phyloP scores from a whole-genome alignment of 805 yeast species.

The Barnettozyma populi region DNA sequence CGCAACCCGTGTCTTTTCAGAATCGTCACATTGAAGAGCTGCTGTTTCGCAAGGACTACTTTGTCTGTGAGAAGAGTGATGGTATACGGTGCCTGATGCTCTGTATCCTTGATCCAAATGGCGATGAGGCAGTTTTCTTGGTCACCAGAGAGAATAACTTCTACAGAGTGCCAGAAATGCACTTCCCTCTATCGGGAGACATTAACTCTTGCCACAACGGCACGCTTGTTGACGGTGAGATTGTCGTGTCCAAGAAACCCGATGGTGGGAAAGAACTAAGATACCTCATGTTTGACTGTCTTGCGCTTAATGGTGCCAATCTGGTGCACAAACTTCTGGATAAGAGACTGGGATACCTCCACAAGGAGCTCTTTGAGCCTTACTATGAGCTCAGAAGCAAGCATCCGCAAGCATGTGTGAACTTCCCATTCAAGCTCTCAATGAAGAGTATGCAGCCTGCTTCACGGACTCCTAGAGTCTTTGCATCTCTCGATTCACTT shows the following conservation, averaged over 20 bases:
- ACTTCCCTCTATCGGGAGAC: constrained; percentile 61
- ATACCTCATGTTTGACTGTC: constrained; percentile 86
- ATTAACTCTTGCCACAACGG: constrained; percentile 71
- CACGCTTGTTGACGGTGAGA: constrained; percentile 89
- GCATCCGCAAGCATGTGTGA: constrained; percentile 67
- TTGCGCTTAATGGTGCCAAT: constrained; percentile 72
- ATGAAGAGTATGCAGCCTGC: constrained; percentile 86
- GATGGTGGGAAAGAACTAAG: constrained; percentile 61
- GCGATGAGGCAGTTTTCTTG: constrained; percentile 83
- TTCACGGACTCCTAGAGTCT: constrained; percentile 70
- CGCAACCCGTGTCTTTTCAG: constrained; percentile 92
- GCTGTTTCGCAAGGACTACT: constrained; percentile 68
- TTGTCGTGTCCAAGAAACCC: constrained; percentile 65
- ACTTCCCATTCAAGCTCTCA: constrained; percentile 80
- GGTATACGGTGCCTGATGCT: constrained; percentile 83
- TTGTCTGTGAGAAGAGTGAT: constrained; percentile 94
- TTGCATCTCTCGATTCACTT: constrained; percentile 61
- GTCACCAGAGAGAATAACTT: constrained; percentile 88
- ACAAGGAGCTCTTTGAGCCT: constrained; percentile 76
- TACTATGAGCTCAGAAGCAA: constrained; percentile 61
- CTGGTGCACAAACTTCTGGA: constrained; percentile 68
- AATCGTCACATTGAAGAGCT: constrained; percentile 61
- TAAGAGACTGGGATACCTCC: constrained; percentile 81
- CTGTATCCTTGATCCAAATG: constrained; percentile 55
- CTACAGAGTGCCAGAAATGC: constrained; percentile 73